Evolutionary conservation across 768 basidiomycete genomes (phyloP), one percentile per base, ranked within the genome.

Genomic region (Tylopilus rubrobrunneus): DNA sequence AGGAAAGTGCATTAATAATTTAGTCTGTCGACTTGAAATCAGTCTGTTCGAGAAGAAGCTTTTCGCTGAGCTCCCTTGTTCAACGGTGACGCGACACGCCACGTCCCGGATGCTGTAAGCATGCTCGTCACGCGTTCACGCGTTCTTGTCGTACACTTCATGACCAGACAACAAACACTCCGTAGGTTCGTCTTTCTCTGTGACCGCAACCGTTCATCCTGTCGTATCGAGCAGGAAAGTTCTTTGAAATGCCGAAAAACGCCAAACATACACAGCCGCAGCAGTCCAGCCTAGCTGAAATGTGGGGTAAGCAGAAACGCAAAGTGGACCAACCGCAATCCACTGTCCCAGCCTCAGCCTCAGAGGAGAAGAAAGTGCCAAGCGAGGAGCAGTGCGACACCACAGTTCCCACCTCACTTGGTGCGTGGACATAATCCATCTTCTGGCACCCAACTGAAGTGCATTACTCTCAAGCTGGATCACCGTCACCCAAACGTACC

Each of bases 81-180:
- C 19, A 19, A 19, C 19, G 19, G 52, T 37, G 33, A 42, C 44
- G 47, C 51, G 36, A 37, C 36, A 44, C 39, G 53, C 6, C 51
- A 33, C 11, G 42, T 44, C 42, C 27, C 23, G 45, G 52, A 37
- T 52, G 23, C 42, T 27, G 45, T 60, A 42, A 53, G 52, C 45
- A 68, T 67, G 63, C 61, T 61, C 48, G 48, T 63, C 54, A 56
- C 70, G 59, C 64, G 64, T 45, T 33, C 21, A 19, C 56, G 61
- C 52, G 45, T 53, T 51, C 56, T 54, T 49, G 56, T 62, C 42
- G 50, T 39, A 21, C 52, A 39, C 39, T 19, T 57, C 47, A 90
- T 89, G 86, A 77, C 76, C 49, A 81, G 86, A 64, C 88, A 91
- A 69, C 85, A 84, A 68, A 89, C 88, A 1, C 75, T 91, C 44